Conservation (phyloP, 2,329 filamentous ascomycete species). For the Periglandula ipomoeae region DNA sequence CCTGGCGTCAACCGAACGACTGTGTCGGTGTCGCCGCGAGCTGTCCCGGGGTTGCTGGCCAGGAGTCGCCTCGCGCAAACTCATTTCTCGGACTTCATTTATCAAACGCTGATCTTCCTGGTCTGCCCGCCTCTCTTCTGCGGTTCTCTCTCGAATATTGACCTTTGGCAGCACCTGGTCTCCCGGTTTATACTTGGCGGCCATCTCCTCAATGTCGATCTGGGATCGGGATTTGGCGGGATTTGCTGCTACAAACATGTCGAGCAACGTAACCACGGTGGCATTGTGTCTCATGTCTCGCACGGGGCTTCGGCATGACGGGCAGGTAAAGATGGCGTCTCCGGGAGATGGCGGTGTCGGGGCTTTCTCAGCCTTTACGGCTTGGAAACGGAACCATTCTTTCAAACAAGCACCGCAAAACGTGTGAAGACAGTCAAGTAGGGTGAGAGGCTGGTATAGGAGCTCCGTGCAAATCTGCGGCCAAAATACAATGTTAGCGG, state of each 20-base stretch:
- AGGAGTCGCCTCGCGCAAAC: conserved; percentile 58
- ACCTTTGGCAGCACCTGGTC: conserved; percentile 68
- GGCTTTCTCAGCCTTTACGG: conserved; percentile 43
- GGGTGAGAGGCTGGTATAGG: conserved; percentile 80
- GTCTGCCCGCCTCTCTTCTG: conserved; percentile 45
- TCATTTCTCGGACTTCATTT: conserved; percentile 63
- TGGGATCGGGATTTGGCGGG: conserved; percentile 62
- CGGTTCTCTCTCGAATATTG: conserved; percentile 38
- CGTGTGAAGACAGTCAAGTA: conserved; percentile 89
- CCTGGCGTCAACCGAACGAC: conserved; percentile 24
- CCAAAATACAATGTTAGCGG: background rate
- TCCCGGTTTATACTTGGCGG: conserved; percentile 67
- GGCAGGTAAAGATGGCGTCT: conserved; percentile 67
- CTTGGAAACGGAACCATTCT: conserved; percentile 88
- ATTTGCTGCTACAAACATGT: conserved; percentile 76
- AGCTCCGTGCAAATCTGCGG: conserved; percentile 90
- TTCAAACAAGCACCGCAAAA: conserved; percentile 94
- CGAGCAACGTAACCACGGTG: conserved; percentile 77
- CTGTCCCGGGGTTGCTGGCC: conserved; percentile 25
- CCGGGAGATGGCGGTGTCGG: conserved; percentile 40
- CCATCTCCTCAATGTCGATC: conserved; percentile 69
- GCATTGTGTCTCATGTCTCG: conserved; percentile 86
- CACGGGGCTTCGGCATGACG: conserved; percentile 80
- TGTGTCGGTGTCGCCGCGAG: conserved; percentile 22
- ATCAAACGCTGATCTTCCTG: conserved; percentile 62